Conservation (phyloP, 345 rosid species). For the Salix dunnii region DNA sequence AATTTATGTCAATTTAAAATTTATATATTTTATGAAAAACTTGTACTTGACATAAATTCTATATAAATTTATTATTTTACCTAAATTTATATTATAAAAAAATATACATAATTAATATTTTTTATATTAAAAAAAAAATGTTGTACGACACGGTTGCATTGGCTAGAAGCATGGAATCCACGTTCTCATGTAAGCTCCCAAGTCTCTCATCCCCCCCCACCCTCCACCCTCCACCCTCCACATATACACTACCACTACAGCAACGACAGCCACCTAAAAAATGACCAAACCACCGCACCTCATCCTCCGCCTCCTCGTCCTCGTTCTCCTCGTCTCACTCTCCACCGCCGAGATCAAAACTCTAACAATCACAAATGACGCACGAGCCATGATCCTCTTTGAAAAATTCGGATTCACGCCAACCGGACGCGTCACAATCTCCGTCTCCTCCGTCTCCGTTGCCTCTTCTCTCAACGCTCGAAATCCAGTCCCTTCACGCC, state of each 20-base stretch:
- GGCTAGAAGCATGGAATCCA: neutral
- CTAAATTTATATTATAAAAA: too few species aligned
- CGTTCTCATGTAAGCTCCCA: neutral
- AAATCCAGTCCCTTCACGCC: conserved; percentile 53
- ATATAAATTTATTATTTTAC: too few species aligned
- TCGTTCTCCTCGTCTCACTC: neutral
- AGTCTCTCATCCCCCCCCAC: neutral
- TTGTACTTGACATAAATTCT: too few species aligned
- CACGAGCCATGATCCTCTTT: conserved; percentile 93
- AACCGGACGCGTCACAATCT: conserved; percentile 64
- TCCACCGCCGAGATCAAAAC: conserved; percentile 32
- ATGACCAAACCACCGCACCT: conserved; percentile 45
- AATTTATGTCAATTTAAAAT: too few species aligned
- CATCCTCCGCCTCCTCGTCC: conserved; percentile 20
- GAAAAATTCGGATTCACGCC: conserved; percentile 93
- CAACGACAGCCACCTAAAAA: neutral
- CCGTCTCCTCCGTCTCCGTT: conserved; percentile 65
- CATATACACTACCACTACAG: neutral
- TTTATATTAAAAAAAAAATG: too few species aligned
- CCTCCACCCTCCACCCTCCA: neutral
- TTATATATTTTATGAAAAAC: too few species aligned
- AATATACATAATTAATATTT: too few species aligned
- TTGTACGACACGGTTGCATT: too few species aligned
- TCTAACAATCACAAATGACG: conserved; percentile 53
- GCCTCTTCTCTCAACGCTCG: conserved; percentile 42